A percentile compares a stretch with the other conserved stretches of the same genome.
Evolutionary conservation across 169 alveolate species (phyloP).

Genomic region (Plasmodium cynomolgi): DNA sequence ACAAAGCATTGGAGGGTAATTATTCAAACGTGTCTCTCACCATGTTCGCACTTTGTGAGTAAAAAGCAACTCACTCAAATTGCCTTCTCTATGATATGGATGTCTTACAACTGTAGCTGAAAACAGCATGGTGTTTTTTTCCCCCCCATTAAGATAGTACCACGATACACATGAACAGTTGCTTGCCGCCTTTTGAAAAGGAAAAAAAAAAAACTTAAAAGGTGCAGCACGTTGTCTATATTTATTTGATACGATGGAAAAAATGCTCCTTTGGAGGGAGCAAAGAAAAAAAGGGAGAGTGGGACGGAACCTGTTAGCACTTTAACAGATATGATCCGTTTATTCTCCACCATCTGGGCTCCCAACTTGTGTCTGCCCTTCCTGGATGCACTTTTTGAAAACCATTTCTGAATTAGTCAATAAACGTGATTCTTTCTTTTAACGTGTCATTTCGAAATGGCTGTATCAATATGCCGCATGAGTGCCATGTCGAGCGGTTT

Average conservation of each 20-base stretch:
- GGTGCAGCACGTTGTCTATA: neutral
- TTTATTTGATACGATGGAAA: neutral
- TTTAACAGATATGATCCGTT: neutral
- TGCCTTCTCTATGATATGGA: neutral
- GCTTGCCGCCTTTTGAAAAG: neutral
- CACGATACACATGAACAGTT: neutral
- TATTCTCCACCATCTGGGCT: neutral
- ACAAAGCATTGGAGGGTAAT: neutral
- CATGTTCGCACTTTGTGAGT: neutral
- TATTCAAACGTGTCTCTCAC: neutral
- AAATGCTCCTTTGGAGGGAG: neutral
- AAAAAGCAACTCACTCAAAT: neutral
- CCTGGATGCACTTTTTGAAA: neutral
- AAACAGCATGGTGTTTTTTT: neutral
- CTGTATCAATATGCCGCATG: neutral
- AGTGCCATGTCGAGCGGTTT: neutral
- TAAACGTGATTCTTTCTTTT: neutral
- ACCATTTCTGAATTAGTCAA: neutral
- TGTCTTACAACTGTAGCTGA: neutral
- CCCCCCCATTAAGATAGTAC: neutral
- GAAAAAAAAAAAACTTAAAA: no score
- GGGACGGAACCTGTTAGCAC: neutral
- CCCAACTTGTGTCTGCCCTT: neutral
- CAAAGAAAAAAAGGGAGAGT: neutral
- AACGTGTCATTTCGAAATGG: neutral